Evolutionary conservation across 2,329 filamentous ascomycete genomes (phyloP), one percentile per base, ranked within the genome.

Genomic region (Ceratocystis albifundus): DNA sequence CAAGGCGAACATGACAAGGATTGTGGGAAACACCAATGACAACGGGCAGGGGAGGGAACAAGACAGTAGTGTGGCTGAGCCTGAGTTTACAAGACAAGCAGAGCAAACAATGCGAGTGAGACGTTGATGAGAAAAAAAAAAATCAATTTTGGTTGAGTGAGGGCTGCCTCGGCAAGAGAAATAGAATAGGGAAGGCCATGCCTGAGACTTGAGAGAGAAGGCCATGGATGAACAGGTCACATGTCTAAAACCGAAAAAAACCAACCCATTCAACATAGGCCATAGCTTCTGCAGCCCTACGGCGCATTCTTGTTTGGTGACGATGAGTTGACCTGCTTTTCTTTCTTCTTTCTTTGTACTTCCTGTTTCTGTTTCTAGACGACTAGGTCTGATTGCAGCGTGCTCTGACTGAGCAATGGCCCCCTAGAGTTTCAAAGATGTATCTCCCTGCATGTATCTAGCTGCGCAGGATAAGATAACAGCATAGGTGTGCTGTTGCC

Each of bases 31-130:
- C 53, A 36, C 32, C 32, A 57, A 59, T 59, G 53, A 59, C 32
- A 36, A 36, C 8, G 2, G 28, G 17, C 22, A 57, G 53, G 28
- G 28, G 53, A 59, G 53, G 25, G 53, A 30, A 57, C 53, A 57
- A 57, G 53, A 57, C 53, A 57, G 28, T 36, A 59, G 53, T 32
- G 53, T 59, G 53, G 53, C 53, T 59, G 53, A 59, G 53, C 28
- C 28, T 28, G n/a, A 4, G n/a, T 28, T 55, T 28, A 15, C 22
- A 25, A 25, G 20, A 25, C 22, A 55, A 25, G 25, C 20, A 55
- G 50, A 55, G 50, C 12, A 48, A 20, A 48, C 45, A 48, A 20
- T n/a, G 45, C 7, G 15, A n/a, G 45, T 7, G 4, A 17, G 15
- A 48, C 5, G 45, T 7, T 20, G 20, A 20, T 17, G 20, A 17